Evolutionary conservation across 306 rosid genomes (phyloP), one percentile per base, ranked within the genome.

Genomic region (Lathyrus sativus): DNA sequence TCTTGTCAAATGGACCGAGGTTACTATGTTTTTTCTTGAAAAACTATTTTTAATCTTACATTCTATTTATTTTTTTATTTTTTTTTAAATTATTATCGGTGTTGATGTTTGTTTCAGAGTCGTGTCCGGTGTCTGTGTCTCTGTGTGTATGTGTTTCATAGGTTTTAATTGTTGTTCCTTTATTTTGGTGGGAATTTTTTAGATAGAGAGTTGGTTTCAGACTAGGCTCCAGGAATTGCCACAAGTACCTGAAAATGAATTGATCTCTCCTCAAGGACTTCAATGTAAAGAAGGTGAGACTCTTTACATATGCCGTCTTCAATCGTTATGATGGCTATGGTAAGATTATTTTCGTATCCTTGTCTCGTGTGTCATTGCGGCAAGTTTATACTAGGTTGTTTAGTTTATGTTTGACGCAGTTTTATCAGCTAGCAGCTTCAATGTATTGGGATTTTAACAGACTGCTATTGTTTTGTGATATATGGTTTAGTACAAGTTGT

Each of bases 201-300:
- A 90, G 99, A 84, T 90, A 60, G 82, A 85, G 28, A 74, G 58
- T 77, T 95, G 99, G 99, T 87, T 95, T 78, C 75, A 90, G 76
- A 74, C 72, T 45, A 80, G 75, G 71, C 81, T 74, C 54, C 80
- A 73, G 59, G 86, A 84, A 65, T 75, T 53, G 10, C 80, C 82
- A 1, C 75, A 80, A 72, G 83, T 74, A 33, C 77, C 76, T 45
- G 60, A 74, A 49, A 80, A 69, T 57, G 65, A 74, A 59, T 53
- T 67, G 54, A 41, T 70, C 70, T 65, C 18, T 54, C 72, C 84
- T 45, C 73, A 61, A 64, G 83, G 67, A 58, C 78, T 74, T 72
- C 77, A 67, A 38, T 70, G 72, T 39, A 80, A 77, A 85, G 77
- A 70, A 62, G 80, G 79, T 69, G 76, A 84, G 71, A 60, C 62